Evolutionary conservation across 768 basidiomycete species (phyloP), one percentile per base, ranked within the genome.

Genomic region (Piloderma croceum): DNA sequence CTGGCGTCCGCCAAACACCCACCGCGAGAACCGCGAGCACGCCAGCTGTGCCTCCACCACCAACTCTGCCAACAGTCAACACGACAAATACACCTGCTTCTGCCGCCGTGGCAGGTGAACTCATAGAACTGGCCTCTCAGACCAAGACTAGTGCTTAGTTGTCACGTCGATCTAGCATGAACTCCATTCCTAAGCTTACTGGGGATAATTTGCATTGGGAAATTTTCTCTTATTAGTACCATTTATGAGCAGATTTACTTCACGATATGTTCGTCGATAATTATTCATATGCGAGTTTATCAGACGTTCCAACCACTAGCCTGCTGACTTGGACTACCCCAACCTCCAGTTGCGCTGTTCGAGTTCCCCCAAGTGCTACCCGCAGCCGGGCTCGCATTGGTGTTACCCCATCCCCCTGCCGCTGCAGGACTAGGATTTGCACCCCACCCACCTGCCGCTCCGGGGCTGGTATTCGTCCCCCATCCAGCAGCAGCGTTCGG

Each of bases 261-360:
- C 11, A 9, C 17, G 34, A 9, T 9, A 18, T 35, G 35, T 32
- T 5, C 39, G 33, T 31, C 21, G 21, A 23, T 37, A 27, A 13
- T 12, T n/a, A 11, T 7, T 7, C 31, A 10, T 6, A 24, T 9
- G 6, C 25, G 21, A 17, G 10, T 15, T 18, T 27, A 24, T 38
- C 56, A 73, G 21, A 67, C 60, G 43, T 69, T 76, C 79, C 79
- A 81, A 13, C 78, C 78, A 48, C 73, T 73, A 13, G 73, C 52
- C 39, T 70, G 73, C 41, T 58, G 73, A 25, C 48, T 64, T 24
- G 73, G 69, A 51, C 70, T 79, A 39, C 60, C 64, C 76, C 69
- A 78, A 9, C 78, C 78, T 42, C 58, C 51, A 44, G 55, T 36
- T 43, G 67, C 27, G 46, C 46, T n/a, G n/a, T n/a, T n/a, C n/a